Conservation (phyloP, 2,329 filamentous ascomycete species). For the Arthrobotrys entomopaga region DNA sequence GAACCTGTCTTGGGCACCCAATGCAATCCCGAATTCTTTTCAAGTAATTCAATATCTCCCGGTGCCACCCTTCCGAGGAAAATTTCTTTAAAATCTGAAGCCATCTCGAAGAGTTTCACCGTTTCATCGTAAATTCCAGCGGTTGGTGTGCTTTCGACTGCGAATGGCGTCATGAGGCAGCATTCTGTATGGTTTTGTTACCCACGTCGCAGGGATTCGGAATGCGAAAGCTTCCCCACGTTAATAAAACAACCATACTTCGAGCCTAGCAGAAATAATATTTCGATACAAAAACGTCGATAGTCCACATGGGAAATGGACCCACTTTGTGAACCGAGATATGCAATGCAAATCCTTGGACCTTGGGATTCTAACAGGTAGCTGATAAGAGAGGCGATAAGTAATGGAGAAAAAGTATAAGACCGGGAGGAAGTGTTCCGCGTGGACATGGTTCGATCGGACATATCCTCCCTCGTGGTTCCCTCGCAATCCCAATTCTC, state of each 20-base stretch:
- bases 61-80: not conserved
- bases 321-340: conserved; percentile 29
- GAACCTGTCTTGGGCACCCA: too few species aligned
- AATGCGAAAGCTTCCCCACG: conserved; percentile 32
- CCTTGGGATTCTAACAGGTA: conserved; percentile 12
- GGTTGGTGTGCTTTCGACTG: conserved; percentile 47
- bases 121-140: conserved; percentile 13
- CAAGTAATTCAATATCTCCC: conserved; percentile 9
- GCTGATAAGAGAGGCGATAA: conserved; percentile 41
- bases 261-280: conserved; percentile 30
- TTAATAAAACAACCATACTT: conserved; percentile 33
- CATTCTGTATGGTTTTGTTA: conserved; percentile 36
- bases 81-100: conserved; percentile 19
- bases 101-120: conserved; percentile 40
- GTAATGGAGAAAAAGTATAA: conserved; percentile 32
- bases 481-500: conserved; percentile 10
- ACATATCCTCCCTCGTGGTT: conserved; percentile 1
- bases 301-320: conserved; percentile 39
- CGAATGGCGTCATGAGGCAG: conserved; percentile 52
- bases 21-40: conserved; percentile 4
- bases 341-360: conserved; percentile 41
- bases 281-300: conserved; percentile 27
- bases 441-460: conserved; percentile 33
- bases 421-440: conserved; percentile 10
- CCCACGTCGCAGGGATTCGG: conserved; percentile 16